Evolutionary conservation across 1,139 yeast genomes (phyloP), one percentile per base, ranked within the genome.

Genomic region (Lodderomyces theae): DNA sequence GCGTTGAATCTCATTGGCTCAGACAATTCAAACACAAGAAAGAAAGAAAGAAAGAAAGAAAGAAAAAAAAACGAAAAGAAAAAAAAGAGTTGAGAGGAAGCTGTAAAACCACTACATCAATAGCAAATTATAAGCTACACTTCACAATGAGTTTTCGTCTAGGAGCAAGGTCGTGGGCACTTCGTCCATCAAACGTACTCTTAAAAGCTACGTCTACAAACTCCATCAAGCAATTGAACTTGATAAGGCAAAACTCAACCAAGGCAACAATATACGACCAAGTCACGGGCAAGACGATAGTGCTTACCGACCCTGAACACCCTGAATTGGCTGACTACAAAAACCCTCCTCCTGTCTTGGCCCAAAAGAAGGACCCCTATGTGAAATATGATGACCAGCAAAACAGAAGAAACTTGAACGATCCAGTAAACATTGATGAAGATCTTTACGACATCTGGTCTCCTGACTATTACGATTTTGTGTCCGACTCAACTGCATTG

Each of bases 381-480:
- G 72, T 64, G 46, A 81, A 78, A 57, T 87, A 82, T 63, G 95
- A 86, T 58, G 94, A 86, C 61, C 87, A 72, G 54, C 95, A 86
- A 64, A 79, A 81, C 60, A 79, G 92, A 69, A 81, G 95, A 66
- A 86, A 86, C 69, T 67, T 77, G 51, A 77, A 79, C 49, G 92
- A 87, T 50, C 87, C 89, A 34, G 63, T 85, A 47, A 78, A 81
- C 56, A 79, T 80, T 41, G 78, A 82, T 51, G 86, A 82, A 51
- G 96, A 87, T 57, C 66, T 77, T 59, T 72, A 82, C 57, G 92
- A 87, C 59, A 76, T 86, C 72, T 87, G 95, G 95, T 80, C 95
- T 10, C 95, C 95, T 15, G 95, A 86, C 57, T 77, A 81, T 56
- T 81, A 72, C 60, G 80, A 80, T 53, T 61, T 69, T 37, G 85